Conservation (phyloP, 257 asterid species). For the Solanum dulcamara region DNA sequence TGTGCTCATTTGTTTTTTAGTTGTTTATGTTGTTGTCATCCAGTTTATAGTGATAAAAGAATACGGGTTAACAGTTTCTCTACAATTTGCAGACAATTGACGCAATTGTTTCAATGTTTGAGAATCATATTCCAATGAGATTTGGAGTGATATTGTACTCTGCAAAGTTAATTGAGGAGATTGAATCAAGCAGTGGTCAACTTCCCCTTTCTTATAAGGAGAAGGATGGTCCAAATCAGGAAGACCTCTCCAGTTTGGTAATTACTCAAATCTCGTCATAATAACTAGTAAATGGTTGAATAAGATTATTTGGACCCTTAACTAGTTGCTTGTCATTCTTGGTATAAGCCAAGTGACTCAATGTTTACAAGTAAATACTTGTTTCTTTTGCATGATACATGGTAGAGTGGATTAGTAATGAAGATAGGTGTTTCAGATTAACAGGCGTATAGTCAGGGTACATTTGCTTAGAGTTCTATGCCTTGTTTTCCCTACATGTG, state of each 20-base stretch:
- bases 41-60: not conserved
- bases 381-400: not conserved
- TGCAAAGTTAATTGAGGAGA: slow-evolving; percentile 41
- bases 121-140: slow-evolving; percentile 84
- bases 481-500: not conserved
- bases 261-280: slow-evolving; percentile 6
- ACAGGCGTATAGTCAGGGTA: not conserved
- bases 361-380: not conserved
- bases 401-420: not conserved
- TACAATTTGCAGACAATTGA: slow-evolving; percentile 59
- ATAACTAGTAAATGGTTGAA: not conserved
- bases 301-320: not conserved
- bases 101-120: slow-evolving; percentile 60
- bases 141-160: slow-evolving; percentile 94
- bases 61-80: not conserved
- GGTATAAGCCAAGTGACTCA: not conserved
- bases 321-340: not conserved
- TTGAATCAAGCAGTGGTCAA: slow-evolving; percentile 67
- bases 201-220: slow-evolving; percentile 35
- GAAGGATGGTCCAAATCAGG: slow-evolving; percentile 24
- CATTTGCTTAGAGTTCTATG: not conserved
- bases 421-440: not conserved
- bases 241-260: slow-evolving; percentile 86
- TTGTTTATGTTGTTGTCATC: not conserved
- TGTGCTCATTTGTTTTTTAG: slow-evolving; percentile 13